Evolutionary conservation across 1,284 basidiomycete species (phyloP).

Genomic region (Austroboletus novae-zelandiae): DNA sequence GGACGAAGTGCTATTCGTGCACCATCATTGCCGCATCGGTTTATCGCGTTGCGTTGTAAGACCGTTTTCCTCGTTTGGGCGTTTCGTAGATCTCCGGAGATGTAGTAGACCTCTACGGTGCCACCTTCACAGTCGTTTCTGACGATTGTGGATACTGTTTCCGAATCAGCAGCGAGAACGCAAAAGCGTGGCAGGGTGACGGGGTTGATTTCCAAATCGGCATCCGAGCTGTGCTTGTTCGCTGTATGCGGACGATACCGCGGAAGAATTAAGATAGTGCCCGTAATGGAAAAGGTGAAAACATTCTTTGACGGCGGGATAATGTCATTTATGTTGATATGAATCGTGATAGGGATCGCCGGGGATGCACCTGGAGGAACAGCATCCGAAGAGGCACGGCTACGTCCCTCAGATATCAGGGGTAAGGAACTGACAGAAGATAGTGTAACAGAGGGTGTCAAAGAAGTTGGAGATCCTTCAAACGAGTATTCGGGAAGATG

Average conservation of each 20-base stretch:
- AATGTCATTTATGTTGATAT: conserved; percentile 76
- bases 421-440: conserved; percentile 59
- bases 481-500: conserved; percentile 70
- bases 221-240: conserved; percentile 27
- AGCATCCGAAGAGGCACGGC: conserved; percentile 27
- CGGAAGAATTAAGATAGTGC: conserved; percentile 60
- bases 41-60: conserved; percentile 54
- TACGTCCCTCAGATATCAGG: conserved; percentile 36
- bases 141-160: conserved; percentile 52
- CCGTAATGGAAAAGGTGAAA: conserved; percentile 64
- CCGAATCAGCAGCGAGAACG: conserved; percentile 60
- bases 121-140: conserved; percentile 53
- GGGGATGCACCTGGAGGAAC: conserved; percentile 18
- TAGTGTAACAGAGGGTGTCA: conserved; percentile 48
- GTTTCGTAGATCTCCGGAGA: conserved; percentile 54
- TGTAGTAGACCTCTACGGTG: conserved; percentile 59
- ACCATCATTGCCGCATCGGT: conserved; percentile 55
- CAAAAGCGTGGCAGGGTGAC: conserved; percentile 65
- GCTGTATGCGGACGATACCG: conserved; percentile 32
- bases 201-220: conserved; percentile 41
- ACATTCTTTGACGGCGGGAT: conserved; percentile 58
- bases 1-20: conserved; percentile 54
- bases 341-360: conserved; percentile 47
- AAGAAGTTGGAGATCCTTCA: conserved; percentile 52
- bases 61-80: conserved; percentile 60